phyloP scores from a whole-genome alignment of 2,329 filamentous ascomycete species.

The Aspergillus brunneoviolaceus region DNA sequence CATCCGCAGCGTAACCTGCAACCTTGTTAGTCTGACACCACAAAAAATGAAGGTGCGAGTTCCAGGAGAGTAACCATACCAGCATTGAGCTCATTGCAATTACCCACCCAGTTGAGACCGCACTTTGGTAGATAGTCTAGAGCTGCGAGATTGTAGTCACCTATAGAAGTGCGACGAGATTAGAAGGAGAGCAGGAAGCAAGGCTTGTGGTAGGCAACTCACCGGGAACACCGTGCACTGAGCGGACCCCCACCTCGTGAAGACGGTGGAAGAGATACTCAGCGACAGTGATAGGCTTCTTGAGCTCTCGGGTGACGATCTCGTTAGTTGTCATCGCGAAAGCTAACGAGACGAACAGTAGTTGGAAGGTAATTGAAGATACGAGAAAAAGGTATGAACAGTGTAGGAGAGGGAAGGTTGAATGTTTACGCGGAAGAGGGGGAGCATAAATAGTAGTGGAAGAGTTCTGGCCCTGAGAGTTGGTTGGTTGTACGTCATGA shows the following conservation, averaged over 20 bases:
- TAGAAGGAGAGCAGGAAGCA: background rate
- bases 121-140: conserved; percentile 58
- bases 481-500: conserved; percentile 21
- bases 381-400: background rate
- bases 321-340: conserved; percentile 37
- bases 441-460: conserved; percentile 6
- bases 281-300: conserved; percentile 45
- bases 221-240: conserved; percentile 54
- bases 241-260: conserved; percentile 49
- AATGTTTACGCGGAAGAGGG: background rate
- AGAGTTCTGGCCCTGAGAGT: background rate
- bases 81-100: conserved; percentile 62
- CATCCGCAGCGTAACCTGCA: conserved; percentile 72
- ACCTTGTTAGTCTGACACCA: background rate
- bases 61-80: conserved; percentile 35
- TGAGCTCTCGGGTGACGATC: conserved; percentile 46
- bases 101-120: conserved; percentile 60
- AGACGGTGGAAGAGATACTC: conserved; percentile 54
- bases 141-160: conserved; percentile 67
- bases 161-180: conserved; percentile 16
- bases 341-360: background rate
- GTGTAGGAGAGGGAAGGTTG: background rate
- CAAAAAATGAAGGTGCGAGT: background rate
- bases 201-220: conserved; percentile 38
- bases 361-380: background rate